Conservation (phyloP, 805 yeast species). For the Tetrapisispora iriomotensis region DNA sequence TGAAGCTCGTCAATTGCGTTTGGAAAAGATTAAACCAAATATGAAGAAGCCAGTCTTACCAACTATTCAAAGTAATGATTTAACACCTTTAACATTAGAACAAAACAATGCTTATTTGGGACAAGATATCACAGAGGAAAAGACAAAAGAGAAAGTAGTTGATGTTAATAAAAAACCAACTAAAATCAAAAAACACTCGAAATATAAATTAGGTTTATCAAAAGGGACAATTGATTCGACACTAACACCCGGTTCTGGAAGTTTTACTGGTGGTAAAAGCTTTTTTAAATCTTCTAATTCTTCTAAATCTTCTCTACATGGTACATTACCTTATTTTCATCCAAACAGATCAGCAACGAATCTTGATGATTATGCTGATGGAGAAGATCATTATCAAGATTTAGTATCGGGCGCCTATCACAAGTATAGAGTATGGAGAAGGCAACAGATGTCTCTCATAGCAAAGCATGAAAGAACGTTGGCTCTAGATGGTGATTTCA, state of each 20-base stretch:
- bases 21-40: slow-evolving; percentile 26
- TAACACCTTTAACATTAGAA: slow-evolving; percentile 28
- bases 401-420: slow-evolving; percentile 50
- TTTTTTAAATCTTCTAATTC: slow-evolving; percentile 30
- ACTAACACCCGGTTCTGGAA: slow-evolving; percentile 6
- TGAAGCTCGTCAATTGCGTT: slow-evolving; percentile 31
- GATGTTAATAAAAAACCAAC: slow-evolving; percentile 4
- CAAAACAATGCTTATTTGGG: slow-evolving; percentile 16
- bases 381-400: slow-evolving; percentile 21
- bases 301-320: slow-evolving; percentile 26
- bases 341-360: slow-evolving; percentile 11
- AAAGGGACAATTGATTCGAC: slow-evolving; percentile 13
- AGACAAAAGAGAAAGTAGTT: background rate
- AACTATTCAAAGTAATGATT: slow-evolving; percentile 27
- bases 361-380: slow-evolving; percentile 9
- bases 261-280: slow-evolving; percentile 8
- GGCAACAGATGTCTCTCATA: slow-evolving; percentile 76
- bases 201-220: slow-evolving; percentile 14
- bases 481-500: slow-evolving; percentile 89
- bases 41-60: slow-evolving; percentile 24
- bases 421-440: slow-evolving; percentile 80
- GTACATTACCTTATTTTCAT: slow-evolving; percentile 12
- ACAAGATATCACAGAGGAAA: slow-evolving; percentile 6
- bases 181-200: slow-evolving; percentile 13
- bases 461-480: slow-evolving; percentile 67